Evolutionary conservation across 805 yeast species (phyloP), one percentile per base, ranked within the genome.

Genomic region (Metschnikowia vanudenii): DNA sequence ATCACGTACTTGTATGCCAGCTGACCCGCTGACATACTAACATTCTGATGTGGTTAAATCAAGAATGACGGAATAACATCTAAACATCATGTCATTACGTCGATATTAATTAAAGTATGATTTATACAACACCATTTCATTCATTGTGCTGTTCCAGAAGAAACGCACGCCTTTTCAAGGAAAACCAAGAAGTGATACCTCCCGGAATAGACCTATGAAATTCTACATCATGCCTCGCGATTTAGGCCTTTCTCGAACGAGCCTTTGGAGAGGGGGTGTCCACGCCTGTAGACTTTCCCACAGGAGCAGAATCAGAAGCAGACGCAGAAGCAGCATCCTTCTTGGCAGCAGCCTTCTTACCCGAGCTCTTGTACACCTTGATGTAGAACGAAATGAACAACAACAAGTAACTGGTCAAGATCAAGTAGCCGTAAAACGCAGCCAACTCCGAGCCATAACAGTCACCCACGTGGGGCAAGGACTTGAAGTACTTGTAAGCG

Each of bases 381-480:
- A 90, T 83, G 82, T 92, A 92, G 79, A 92, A 92, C 43, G 90
- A 84, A 64, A 92, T 89, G 78, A 92, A 92, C 62, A 92, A 76
- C 58, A 92, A 79, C 73, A 92, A 76, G 74, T 92, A 92, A 45
- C 94, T 84, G 48, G 96, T 84, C 69, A 92, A 78, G 61, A 92
- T 87, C 67, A 83, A 74, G 69, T 89, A 89, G 41, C 99, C 99
- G 62, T 82, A 86, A 43, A 84, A 82, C 45, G 98, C 99, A 52
- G 99, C 98, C 58, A 81, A 79, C 71, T 88, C 95, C 49, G 90
- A 84, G 54, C 99, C 99, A 62, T 86, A 80, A 71, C 99, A 92
- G 60, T 85, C 81, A 54, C 97, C 75, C 30, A 63, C 53, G 71
- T 87, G 81, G 49, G 97, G 97, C 64, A 91, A 68, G 50, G 62